phyloP scores from a whole-genome alignment of 2,329 filamentous ascomycete species.

The Tolypocladium sp. region DNA sequence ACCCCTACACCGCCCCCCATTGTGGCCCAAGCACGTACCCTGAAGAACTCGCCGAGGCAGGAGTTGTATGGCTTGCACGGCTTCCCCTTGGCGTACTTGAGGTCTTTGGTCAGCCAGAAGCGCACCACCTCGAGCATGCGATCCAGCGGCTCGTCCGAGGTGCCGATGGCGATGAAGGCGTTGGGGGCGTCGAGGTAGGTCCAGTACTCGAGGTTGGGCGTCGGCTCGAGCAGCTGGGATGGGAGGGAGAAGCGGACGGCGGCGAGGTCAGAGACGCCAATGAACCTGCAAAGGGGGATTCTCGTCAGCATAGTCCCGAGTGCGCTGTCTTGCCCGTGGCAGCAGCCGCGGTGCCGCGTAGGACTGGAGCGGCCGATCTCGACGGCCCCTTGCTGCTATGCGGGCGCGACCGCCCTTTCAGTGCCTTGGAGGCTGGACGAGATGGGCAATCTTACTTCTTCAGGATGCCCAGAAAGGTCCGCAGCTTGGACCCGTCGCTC shows the following conservation, averaged over 20 bases:
- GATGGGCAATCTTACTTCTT: slow-evolving; percentile 55
- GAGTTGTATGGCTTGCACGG: slow-evolving; percentile 99
- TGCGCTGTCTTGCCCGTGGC: background rate
- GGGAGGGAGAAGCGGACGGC: slow-evolving; percentile 93
- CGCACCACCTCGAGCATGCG: slow-evolving; percentile 91
- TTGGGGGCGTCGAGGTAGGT: slow-evolving; percentile 94
- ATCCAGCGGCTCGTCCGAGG: slow-evolving; percentile 82
- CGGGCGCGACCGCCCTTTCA: background rate
- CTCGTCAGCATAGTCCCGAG: slow-evolving; percentile 2
- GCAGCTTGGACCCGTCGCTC: slow-evolving; percentile 81
- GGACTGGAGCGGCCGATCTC: background rate
- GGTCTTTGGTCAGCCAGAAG: slow-evolving; percentile 98
- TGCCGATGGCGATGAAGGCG: slow-evolving; percentile 74
- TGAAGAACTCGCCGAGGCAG: slow-evolving; percentile 92
- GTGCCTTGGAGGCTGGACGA: slow-evolving; percentile 16
- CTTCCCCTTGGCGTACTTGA: slow-evolving; percentile 98
- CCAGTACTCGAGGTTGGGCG: slow-evolving; percentile 98
- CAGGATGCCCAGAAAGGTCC: slow-evolving; percentile 79
- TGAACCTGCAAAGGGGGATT: slow-evolving; percentile 55
- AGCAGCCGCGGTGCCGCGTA: background rate
- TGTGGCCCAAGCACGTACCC: slow-evolving; percentile 43
- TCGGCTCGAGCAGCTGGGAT: slow-evolving; percentile 89
- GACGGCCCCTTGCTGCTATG: background rate
- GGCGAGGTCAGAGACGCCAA: slow-evolving; percentile 92
- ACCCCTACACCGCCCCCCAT: background rate